Conservation (phyloP, 2,329 filamentous ascomycete species). For the Calonectria pseudoturangicola region DNA sequence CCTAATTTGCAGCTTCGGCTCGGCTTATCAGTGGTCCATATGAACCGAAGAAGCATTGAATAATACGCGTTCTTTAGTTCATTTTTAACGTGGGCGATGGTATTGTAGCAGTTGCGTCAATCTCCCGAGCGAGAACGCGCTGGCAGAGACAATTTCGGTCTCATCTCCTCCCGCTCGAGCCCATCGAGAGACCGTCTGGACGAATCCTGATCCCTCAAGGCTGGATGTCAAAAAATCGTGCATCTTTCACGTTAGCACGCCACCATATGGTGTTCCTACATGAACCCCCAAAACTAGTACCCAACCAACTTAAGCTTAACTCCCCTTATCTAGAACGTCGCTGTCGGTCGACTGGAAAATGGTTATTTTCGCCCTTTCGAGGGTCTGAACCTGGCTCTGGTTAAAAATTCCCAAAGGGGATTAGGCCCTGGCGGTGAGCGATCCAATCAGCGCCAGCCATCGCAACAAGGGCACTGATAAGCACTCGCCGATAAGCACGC, state of each 20-base stretch:
- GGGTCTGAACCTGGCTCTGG: constrained; percentile 3
- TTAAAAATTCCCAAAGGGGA: constrained; percentile 25
- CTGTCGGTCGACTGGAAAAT: constrained; percentile 4
- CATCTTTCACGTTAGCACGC: background rate
- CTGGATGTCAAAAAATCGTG: background rate
- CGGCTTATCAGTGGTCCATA: constrained; percentile 28
- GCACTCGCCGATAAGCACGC: constrained; percentile 23
- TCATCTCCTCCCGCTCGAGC: background rate
- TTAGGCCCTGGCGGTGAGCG: constrained; percentile 13
- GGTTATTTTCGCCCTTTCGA: constrained; percentile 36
- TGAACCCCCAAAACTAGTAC: constrained; percentile 15
- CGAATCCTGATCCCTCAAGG: background rate
- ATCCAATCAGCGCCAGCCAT: constrained; percentile 14
- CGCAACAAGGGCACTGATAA: constrained; percentile 29
- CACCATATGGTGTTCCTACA: background rate
- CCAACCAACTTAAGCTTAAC: constrained; percentile 38
- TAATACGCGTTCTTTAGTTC: background rate
- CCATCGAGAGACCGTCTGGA: too few species aligned
- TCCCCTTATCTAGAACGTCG: constrained; percentile 11
- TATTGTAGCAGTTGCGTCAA: background rate
- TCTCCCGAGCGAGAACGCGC: background rate
- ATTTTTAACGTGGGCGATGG: background rate
- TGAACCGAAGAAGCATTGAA: background rate
- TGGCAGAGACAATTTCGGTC: background rate
- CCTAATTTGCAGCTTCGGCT: background rate